Conservation (phyloP, 352 stramenopile species). For the Pythium dissotocum region DNA sequence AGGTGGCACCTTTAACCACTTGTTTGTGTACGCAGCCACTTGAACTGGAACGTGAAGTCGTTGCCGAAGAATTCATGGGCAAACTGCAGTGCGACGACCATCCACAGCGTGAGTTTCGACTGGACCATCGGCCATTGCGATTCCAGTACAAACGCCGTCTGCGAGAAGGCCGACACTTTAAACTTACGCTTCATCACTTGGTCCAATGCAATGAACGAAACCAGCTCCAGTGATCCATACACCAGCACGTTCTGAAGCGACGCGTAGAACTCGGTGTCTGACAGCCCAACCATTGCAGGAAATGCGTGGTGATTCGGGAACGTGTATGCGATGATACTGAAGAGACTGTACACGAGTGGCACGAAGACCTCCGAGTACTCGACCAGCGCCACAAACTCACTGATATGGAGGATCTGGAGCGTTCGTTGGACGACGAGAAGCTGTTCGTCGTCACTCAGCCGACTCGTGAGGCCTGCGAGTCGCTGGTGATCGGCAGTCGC, state of each 20-base stretch:
- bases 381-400: constrained; percentile 36
- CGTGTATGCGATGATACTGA: constrained; percentile 31
- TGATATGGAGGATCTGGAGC: constrained; percentile 29
- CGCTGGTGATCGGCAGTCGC: not conserved
- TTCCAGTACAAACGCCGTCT: constrained; percentile 33
- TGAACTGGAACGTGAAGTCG: constrained; percentile 33
- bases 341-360: constrained; percentile 36
- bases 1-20: too few species aligned
- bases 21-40: constrained; percentile 14
- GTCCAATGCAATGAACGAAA: constrained; percentile 26
- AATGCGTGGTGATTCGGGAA: constrained; percentile 36
- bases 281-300: constrained; percentile 14
- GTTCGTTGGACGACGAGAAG: constrained; percentile 28
- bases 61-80: constrained; percentile 9
- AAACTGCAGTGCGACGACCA: constrained; percentile 23
- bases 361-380: constrained; percentile 42
- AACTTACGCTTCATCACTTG: constrained; percentile 22
- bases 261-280: not conserved
- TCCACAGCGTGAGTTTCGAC: constrained; percentile 29
- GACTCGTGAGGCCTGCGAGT: not conserved
- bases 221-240: constrained; percentile 28
- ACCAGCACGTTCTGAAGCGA: constrained; percentile 23
- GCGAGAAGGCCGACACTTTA: constrained; percentile 16
- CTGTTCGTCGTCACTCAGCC: constrained; percentile 11
- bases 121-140: constrained; percentile 32